These are phyloP conservation scores for Metahyphopichia silvanorum DNA, from an alignment of 805 yeast species.

Conservation along the genomic window DNA sequence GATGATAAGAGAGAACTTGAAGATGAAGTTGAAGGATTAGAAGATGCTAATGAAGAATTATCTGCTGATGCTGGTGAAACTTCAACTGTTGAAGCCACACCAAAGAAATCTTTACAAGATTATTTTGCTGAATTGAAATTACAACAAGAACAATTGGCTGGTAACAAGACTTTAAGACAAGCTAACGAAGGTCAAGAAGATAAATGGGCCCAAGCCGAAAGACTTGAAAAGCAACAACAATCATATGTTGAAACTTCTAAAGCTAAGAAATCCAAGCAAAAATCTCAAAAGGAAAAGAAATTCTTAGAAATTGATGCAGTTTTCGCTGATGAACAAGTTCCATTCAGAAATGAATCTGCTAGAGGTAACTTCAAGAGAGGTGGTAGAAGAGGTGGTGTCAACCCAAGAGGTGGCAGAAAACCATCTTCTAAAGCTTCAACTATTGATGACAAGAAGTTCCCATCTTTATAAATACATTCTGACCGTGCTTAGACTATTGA, in stretches of 20 bases:
- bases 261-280: conserved; percentile 65
- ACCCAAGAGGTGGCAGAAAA: conserved; percentile 23
- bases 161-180: conserved; percentile 37
- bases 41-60: conserved; percentile 42
- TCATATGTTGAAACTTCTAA: conserved; percentile 56
- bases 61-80: conserved; percentile 47
- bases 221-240: conserved; percentile 64
- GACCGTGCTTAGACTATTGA: too few species aligned
- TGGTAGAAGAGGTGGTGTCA: conserved; percentile 28
- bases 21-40: conserved; percentile 53
- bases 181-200: conserved; percentile 60
- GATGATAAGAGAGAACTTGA: conserved; percentile 62
- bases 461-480: conserved; percentile 57
- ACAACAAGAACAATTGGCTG: conserved; percentile 39
- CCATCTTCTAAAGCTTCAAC: conserved; percentile 24
- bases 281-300: conserved; percentile 79
- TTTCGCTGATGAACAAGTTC: conserved; percentile 57
- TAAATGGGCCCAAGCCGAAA: conserved; percentile 49
- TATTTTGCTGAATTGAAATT: conserved; percentile 70
- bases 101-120: conserved; percentile 74
- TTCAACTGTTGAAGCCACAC: conserved; percentile 39
- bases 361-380: conserved; percentile 28
- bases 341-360: conserved; percentile 25
- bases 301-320: conserved; percentile 71
- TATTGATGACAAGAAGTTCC: conserved; percentile 66